These are phyloP conservation scores for Claviceps cyperi DNA, from an alignment of 2,329 filamentous ascomycete genomes.

Conservation along the genomic window DNA sequence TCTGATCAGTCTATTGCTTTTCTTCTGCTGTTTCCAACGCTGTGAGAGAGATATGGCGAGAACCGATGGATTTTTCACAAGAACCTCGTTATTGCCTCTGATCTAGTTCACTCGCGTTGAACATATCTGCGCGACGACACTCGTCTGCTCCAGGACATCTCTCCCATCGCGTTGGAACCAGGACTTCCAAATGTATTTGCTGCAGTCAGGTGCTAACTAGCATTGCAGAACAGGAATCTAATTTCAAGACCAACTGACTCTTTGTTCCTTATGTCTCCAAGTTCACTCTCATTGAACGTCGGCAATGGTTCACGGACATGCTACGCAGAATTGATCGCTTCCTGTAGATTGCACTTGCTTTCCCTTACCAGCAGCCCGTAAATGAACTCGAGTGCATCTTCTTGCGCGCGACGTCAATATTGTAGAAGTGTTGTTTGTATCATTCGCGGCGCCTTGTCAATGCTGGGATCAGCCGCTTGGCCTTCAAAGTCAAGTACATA, in stretches of 20 bases:
- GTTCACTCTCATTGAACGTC: neutral
- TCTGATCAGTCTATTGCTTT: conserved; percentile 38
- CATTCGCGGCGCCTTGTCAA: neutral
- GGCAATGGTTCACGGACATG: neutral
- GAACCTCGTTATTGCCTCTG: neutral
- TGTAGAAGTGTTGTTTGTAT: too few relatives aligned
- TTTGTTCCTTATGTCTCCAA: neutral
- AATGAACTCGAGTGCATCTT: neutral
- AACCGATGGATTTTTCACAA: neutral
- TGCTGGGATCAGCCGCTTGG: neutral
- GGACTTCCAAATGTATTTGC: neutral
- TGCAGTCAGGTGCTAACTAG: neutral
- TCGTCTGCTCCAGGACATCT: neutral
- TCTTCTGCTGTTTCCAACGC: neutral
- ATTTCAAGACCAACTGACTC: neutral
- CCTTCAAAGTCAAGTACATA: neutral
- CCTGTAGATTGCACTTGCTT: neutral
- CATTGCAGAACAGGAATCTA: neutral
- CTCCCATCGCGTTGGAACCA: neutral
- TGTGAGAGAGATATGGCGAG: neutral
- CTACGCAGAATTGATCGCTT: neutral
- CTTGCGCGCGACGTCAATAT: too few relatives aligned
- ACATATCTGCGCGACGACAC: neutral
- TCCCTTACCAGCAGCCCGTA: neutral
- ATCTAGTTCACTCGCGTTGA: neutral